phyloP scores from a whole-genome alignment of 352 stramenopile genomes.

The Pythium rhizo-oryzae region DNA sequence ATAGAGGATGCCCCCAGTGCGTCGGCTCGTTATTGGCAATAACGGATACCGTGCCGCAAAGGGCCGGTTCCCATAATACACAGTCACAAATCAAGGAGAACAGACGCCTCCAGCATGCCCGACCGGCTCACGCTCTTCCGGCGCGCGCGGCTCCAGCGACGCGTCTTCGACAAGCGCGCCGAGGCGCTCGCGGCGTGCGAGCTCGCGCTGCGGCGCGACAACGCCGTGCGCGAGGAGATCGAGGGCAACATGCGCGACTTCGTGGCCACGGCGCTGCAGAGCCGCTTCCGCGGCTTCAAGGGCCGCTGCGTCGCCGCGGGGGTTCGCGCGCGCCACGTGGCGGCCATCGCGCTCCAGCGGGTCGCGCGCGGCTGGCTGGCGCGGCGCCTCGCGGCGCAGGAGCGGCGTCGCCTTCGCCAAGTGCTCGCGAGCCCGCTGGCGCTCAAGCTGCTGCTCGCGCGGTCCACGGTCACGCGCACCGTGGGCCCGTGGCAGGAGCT shows the following conservation, averaged over 20 bases:
- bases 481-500: conserved; percentile 80
- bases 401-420: conserved; percentile 53
- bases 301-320: conserved; percentile 40
- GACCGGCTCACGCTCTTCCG: conserved; percentile 53
- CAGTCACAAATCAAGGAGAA: neutral
- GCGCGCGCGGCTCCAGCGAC: conserved; percentile 48
- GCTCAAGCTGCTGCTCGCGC: conserved; percentile 67
- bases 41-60: no score
- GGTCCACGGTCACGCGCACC: conserved; percentile 61
- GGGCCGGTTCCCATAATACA: neutral
- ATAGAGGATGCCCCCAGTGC: neutral
- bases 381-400: conserved; percentile 40
- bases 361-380: conserved; percentile 62
- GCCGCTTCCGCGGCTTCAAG: conserved; percentile 63
- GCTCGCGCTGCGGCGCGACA: conserved; percentile 49
- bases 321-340: conserved; percentile 41
- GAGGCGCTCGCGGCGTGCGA: conserved; percentile 46
- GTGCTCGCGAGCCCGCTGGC: conserved; percentile 71
- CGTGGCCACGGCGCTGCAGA: conserved; percentile 70
- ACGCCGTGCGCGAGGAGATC: conserved; percentile 75
- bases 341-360: conserved; percentile 58
- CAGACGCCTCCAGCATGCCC: conserved; percentile 32
- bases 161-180: conserved; percentile 62
- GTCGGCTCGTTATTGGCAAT: neutral
- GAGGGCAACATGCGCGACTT: conserved; percentile 74